Evolutionary conservation across 2,329 filamentous ascomycete species (phyloP), one percentile per base, ranked within the genome.

Genomic region (Emydomyces testavorans): DNA sequence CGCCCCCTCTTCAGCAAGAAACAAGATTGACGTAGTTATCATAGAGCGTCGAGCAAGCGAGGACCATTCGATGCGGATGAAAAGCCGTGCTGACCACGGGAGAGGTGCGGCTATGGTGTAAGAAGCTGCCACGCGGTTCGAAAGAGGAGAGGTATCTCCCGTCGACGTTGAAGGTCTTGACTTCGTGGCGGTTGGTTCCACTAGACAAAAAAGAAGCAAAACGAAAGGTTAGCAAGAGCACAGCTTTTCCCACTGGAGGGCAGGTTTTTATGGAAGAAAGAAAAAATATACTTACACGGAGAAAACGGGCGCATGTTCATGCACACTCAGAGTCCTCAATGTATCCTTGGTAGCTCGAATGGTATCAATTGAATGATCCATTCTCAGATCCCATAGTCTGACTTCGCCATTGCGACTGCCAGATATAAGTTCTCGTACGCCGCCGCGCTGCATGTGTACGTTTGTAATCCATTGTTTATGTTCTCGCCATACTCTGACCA

Each of bases 401-500:
- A 98, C 85, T 61, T 92, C 92, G 52, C 92, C 92, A 60, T 94
- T 92, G 39, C 87, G 79, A 61, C 88, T 93, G 16, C 88, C 92
- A 36, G 83, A 90, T 46, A 98, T 74, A 35, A 98, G 76, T 65
- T 98, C 92, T 50, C 92, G 77, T 65, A 94, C 81, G 2, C 92
- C 92, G 52, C 92, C 92, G 36, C 92, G 84, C 67, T 98, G 92
- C 79, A 98, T 88, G 62, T 96, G 92, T 11, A 94, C 87, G 56
- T 86, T 92, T 58, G 88, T 89, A 64, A 98, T 82, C 92, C 92
- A 98, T 58, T 93, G 86, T 52, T 83, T 81, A 60, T 96, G 90
- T 58, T 95, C 87, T 62, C 93, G 92, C 90, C 92, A 98, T 56
- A 90, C 89, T 66, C 85, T 86, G 48, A 95, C 83, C 89, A 96